A percentile compares a stretch with the other conserved stretches of the same genome.
Conservation (phyloP, 1,284 basidiomycete genomes). For the Athelia psychrophila region DNA sequence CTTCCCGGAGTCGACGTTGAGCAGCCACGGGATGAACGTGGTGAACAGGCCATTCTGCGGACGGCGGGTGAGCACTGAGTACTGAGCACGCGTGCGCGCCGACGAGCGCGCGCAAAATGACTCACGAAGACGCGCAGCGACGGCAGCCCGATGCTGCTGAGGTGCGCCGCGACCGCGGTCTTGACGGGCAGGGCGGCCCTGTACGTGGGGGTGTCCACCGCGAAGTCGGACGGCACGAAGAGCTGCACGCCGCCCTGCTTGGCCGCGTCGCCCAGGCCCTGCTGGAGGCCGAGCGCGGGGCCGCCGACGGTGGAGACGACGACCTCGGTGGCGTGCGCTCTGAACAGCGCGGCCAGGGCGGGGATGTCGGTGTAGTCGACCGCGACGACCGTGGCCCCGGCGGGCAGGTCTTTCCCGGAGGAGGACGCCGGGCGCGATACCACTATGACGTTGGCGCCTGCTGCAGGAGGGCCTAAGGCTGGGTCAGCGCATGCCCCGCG, state of each 20-base stretch:
- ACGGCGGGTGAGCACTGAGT: not conserved
- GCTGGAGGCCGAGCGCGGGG: conserved; percentile 23
- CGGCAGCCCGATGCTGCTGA: conserved; percentile 30
- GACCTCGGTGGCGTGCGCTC: conserved; percentile 30
- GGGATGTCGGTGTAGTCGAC: conserved; percentile 29
- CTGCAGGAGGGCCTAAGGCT: too few relatives aligned
- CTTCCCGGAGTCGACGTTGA: conserved; percentile 23
- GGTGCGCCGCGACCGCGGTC: conserved; percentile 14
- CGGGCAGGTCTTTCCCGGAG: not conserved
- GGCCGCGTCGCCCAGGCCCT: too few relatives aligned
- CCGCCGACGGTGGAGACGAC: conserved; percentile 29
- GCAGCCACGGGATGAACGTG: conserved; percentile 21
- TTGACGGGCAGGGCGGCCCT: conserved; percentile 6
- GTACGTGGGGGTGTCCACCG: conserved; percentile 14
- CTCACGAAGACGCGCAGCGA: conserved; percentile 30
- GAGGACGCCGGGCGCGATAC: too few relatives aligned
- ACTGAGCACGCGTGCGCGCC: conserved; percentile 9
- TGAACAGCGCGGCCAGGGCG: conserved; percentile 24
- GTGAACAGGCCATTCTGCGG: conserved; percentile 24
- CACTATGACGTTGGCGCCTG: too few relatives aligned
- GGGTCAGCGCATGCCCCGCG: too few relatives aligned
- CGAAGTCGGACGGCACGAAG: conserved; percentile 39
- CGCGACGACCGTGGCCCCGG: conserved; percentile 22
- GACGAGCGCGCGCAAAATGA: conserved; percentile 7
- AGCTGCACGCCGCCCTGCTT: conserved; percentile 31